Percentiles rank a stretch among this genome's conserved stretches.
Evolutionary conservation across 345 rosid genomes (phyloP).

Genomic region (Hibiscus tridactylites): DNA sequence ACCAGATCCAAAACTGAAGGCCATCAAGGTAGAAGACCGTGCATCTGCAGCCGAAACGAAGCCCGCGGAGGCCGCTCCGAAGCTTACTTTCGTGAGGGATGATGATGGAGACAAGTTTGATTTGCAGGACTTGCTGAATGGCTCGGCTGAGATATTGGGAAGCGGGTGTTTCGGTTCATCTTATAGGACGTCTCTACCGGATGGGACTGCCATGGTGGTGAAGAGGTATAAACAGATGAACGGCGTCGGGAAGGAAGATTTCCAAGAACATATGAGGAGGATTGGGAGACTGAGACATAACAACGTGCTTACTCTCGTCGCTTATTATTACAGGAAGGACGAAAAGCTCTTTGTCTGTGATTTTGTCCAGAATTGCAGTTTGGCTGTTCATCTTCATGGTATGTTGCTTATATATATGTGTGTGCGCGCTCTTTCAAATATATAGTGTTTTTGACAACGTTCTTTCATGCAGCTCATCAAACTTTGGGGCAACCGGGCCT

Average conservation of each 20-base stretch:
- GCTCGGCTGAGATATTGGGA: slow-evolving; percentile 86
- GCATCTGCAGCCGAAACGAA: slow-evolving; percentile 21
- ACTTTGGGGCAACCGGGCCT: slow-evolving; percentile 43
- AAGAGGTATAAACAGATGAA: slow-evolving; percentile 91
- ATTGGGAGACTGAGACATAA: slow-evolving; percentile 63
- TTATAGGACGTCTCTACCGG: slow-evolving; percentile 51
- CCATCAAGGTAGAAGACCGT: slow-evolving; percentile 13
- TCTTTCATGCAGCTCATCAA: slow-evolving; percentile 34
- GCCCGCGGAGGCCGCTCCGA: slow-evolving; percentile 16
- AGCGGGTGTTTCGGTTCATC: slow-evolving; percentile 83
- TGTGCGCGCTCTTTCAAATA: too few species aligned
- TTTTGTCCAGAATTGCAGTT: slow-evolving; percentile 50
- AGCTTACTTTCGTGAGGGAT: slow-evolving; percentile 59
- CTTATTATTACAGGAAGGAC: slow-evolving; percentile 81
- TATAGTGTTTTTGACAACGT: background rate
- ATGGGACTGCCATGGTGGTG: slow-evolving; percentile 64
- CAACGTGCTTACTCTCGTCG: slow-evolving; percentile 70
- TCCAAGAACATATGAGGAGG: slow-evolving; percentile 82
- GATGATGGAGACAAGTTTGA: slow-evolving; percentile 56
- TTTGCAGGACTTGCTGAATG: slow-evolving; percentile 62
- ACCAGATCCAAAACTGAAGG: slow-evolving; percentile 23
- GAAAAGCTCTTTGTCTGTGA: slow-evolving; percentile 79
- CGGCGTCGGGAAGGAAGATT: slow-evolving; percentile 65
- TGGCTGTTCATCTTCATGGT: slow-evolving; percentile 87
- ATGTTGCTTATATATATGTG: slow-evolving; percentile 3